Evolutionary conservation across 345 rosid species (phyloP).

Genomic region (Sisymbrium irio): DNA sequence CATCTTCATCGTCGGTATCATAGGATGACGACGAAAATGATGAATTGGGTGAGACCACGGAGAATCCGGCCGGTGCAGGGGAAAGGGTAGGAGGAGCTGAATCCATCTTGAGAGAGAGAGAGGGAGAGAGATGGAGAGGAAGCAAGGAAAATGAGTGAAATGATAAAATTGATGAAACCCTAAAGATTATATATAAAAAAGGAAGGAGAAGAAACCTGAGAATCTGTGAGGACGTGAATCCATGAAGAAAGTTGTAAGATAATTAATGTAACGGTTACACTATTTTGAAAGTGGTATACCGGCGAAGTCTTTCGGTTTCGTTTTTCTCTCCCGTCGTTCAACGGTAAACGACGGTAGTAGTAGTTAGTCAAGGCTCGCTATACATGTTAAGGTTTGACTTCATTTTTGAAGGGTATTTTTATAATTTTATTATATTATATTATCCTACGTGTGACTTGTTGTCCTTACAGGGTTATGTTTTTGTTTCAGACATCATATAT

Average conservation of each 20-base stretch:
- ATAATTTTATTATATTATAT: background rate
- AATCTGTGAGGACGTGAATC: background rate
- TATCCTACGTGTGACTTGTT: background rate
- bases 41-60: background rate
- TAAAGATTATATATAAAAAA: background rate
- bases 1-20: constrained; percentile 34
- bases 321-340: background rate
- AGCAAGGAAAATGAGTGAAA: background rate
- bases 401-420: background rate
- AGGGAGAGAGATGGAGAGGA: too few species aligned
- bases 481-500: background rate
- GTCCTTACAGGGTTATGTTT: background rate
- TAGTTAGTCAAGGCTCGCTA: background rate
- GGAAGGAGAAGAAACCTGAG: constrained; percentile 3
- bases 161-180: background rate
- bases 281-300: background rate
- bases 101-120: constrained; percentile 31
- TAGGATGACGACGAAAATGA: constrained; percentile 5
- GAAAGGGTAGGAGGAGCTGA: constrained; percentile 11
- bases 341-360: background rate
- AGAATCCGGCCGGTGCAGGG: background rate
- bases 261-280: constrained; percentile 4
- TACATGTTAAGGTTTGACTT: background rate
- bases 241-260: background rate
- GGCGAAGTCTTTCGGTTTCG: background rate